A percentile compares a stretch with the other conserved stretches of the same genome.
Conservation (phyloP, 495 filamentous ascomycete species). For the Hypoxylon perforatum region DNA sequence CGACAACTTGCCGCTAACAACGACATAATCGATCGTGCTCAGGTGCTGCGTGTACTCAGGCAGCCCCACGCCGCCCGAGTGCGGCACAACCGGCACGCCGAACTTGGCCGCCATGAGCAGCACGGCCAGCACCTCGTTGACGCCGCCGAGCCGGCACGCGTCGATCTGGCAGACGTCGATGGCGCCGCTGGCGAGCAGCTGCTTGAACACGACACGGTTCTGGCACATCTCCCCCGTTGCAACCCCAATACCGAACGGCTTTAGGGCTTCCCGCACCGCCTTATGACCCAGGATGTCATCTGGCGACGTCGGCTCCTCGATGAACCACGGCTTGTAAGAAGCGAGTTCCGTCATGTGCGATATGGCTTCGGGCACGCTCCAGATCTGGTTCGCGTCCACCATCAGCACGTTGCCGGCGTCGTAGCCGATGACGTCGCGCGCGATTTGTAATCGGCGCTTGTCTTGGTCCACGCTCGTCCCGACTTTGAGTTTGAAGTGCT, state of each 20-base stretch:
- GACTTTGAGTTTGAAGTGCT: conserved; percentile 94
- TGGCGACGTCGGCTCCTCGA: conserved; percentile 95
- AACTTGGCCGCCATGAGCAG: conserved; percentile 90
- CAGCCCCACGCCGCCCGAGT: conserved; percentile 88
- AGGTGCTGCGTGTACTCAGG: conserved; percentile 96
- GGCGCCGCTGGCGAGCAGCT: conserved; percentile 80
- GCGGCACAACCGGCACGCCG: conserved; percentile 84
- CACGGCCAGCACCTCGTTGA: conserved; percentile 94
- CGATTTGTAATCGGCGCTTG: conserved; percentile 73
- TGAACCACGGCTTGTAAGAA: conserved; percentile 94
- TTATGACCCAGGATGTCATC: conserved; percentile 93
- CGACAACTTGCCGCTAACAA: conserved; percentile 81
- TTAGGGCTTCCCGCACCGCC: conserved; percentile 81
- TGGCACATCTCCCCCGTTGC: conserved; percentile 98
- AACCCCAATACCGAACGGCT: conserved; percentile 80
- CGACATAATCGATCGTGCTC: conserved; percentile 93
- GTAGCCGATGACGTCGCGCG: conserved; percentile 84
- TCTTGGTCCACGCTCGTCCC: conserved; percentile 79
- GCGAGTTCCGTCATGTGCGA: conserved; percentile 84
- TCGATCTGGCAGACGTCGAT: conserved; percentile 93
- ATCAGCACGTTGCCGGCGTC: conserved; percentile 89
- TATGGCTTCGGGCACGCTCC: conserved; percentile 92
- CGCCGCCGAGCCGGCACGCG: conserved; percentile 89
- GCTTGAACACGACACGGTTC: conserved; percentile 95
- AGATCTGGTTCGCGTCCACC: conserved; percentile 96